Conservation (phyloP, 1,284 basidiomycete species). For the Malassezia psittaci region DNA sequence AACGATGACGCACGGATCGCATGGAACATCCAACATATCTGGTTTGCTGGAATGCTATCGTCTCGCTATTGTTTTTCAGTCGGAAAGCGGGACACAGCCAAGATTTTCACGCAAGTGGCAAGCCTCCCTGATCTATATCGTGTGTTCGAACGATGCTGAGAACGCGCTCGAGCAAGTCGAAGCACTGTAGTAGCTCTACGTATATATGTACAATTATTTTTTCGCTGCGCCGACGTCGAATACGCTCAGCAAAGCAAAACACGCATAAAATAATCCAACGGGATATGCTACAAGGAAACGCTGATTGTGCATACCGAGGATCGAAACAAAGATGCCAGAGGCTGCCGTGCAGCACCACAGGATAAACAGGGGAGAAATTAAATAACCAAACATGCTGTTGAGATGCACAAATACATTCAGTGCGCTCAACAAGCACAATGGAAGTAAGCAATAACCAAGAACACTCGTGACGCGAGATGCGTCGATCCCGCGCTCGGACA, state of each 20-base stretch:
- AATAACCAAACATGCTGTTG: constrained; percentile 59
- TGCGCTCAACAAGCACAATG: constrained; percentile 89
- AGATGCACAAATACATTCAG: constrained; percentile 77
- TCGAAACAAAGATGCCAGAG: constrained; percentile 46
- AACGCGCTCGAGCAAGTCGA: neutral
- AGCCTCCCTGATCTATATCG: constrained; percentile 41
- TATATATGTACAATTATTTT: constrained; percentile 4
- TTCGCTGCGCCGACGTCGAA: constrained; percentile 26
- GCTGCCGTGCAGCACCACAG: constrained; percentile 45
- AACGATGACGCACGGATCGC: neutral
- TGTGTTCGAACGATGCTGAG: constrained; percentile 42
- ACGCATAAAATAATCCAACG: constrained; percentile 43
- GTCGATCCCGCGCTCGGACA: constrained; percentile 91
- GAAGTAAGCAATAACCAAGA: constrained; percentile 89
- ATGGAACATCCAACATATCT: constrained; percentile 27
- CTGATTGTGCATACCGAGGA: constrained; percentile 42
- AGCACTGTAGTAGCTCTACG: too few relatives aligned
- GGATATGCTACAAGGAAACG: constrained; percentile 45
- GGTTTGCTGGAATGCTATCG: constrained; percentile 31
- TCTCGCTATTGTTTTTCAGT: constrained; percentile 15
- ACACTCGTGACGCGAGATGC: constrained; percentile 92
- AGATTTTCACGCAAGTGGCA: constrained; percentile 30
- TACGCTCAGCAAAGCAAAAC: constrained; percentile 44
- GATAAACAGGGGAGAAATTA: constrained; percentile 43
- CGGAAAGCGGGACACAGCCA: constrained; percentile 6